Base-by-base conservation (phyloP, 208 protist genomes). In the Acanthamoeba culbertsoni region DNA sequence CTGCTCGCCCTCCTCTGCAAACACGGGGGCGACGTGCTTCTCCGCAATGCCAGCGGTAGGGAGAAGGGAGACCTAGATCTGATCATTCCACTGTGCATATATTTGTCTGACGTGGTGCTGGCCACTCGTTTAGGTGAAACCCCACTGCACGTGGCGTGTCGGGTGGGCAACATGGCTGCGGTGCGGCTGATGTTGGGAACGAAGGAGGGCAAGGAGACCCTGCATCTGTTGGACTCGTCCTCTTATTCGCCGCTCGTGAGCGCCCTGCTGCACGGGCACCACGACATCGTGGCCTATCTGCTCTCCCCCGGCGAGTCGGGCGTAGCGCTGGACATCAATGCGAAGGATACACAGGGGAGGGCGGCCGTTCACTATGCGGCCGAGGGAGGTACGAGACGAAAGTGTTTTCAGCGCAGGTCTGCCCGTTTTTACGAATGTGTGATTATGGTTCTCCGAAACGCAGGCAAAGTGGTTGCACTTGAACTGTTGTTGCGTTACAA, bases 1-100 rank as follows among this genome's bases (percentile, higher is more conserved):
- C 71, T 82, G 71, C 71, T 82, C 71, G 71, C 71, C 42, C 71
- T 82, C 23, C 40, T 82, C 5, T 82, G 71, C 43, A 82, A 82
- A 42, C 71, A 82, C 42, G 71, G 71, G 40, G 71, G 71, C 43
- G 71, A 82, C 43, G 71, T 82, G 6, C 71, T 79, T 26, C 71
- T 82, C 7, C 71, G 71, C 0, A 82, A 82, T 42, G 35, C 7
- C 35, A 45, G 51, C 43, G 71, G 71, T 51, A 51, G 23, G 3
- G 33, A 14, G 14, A 33, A 12, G 5, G 12, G 33, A 0, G 23
- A 16, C 68, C 37, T 3, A 16, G 20, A 40, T 40, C 16, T 6
- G 10, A 7, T 35, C 71, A 0, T 75, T 7, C 55, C 31, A 5
- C 23, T 28, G 14, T 28, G 5, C 31, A n/a, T n/a, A 28, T 63